Evolutionary conservation across 2,329 filamentous ascomycete species (phyloP).

Genomic region (Aspergillus flavus): DNA sequence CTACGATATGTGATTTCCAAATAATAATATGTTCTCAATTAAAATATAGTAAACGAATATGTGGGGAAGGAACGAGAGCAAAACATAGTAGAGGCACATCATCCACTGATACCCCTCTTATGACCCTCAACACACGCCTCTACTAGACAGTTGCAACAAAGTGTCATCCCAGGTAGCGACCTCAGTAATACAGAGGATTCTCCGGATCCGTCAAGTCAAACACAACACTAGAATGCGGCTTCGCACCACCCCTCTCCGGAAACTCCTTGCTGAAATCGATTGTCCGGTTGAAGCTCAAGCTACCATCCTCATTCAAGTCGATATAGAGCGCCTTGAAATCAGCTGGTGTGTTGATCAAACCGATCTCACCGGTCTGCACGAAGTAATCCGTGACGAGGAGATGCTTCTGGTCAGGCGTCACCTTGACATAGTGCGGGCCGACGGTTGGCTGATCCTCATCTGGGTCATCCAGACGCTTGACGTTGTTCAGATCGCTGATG

Average conservation of each 20-base stretch:
- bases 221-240: slow-evolving; percentile 59
- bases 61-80: neutral
- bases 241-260: slow-evolving; percentile 58
- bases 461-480: slow-evolving; percentile 64
- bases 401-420: slow-evolving; percentile 66
- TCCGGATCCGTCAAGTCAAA: slow-evolving; percentile 60
- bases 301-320: slow-evolving; percentile 58
- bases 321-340: slow-evolving; percentile 67
- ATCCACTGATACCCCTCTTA: neutral
- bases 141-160: neutral
- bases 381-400: slow-evolving; percentile 68
- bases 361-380: slow-evolving; percentile 64
- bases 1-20: neutral
- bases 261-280: slow-evolving; percentile 61
- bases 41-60: neutral
- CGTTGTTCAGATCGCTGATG: slow-evolving; percentile 62
- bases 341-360: slow-evolving; percentile 61
- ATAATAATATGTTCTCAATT: neutral
- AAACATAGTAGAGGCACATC: neutral
- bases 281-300: slow-evolving; percentile 61
- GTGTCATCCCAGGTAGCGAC: too few species aligned
- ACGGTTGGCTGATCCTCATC: slow-evolving; percentile 61
- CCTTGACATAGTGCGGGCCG: slow-evolving; percentile 66
- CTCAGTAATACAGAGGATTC: slow-evolving; percentile 45
- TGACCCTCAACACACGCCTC: neutral